These are phyloP conservation scores for Gossypium anomalum DNA, from an alignment of 345 rosid genomes.

Conservation along the genomic window DNA sequence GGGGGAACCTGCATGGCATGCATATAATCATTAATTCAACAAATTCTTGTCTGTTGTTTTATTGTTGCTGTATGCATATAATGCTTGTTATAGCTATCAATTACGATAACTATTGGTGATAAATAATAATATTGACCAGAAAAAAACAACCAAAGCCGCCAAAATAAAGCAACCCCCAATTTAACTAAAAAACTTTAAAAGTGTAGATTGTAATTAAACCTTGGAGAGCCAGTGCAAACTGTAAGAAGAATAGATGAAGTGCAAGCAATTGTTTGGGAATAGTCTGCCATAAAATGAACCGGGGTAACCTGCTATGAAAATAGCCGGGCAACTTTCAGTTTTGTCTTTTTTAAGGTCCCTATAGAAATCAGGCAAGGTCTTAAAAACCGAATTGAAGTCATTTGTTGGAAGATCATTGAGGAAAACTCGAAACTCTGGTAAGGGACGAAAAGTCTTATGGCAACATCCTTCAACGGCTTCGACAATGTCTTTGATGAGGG, in stretches of 20 bases:
- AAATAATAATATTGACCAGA: not conserved
- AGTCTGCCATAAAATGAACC: slow-evolving; percentile 88
- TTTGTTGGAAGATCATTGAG: slow-evolving; percentile 60
- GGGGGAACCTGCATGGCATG: slow-evolving; percentile 53
- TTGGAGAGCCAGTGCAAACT: slow-evolving; percentile 93
- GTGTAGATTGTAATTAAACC: slow-evolving; percentile 28
- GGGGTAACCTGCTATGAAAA: slow-evolving; percentile 56
- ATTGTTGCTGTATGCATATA: too few relatives aligned
- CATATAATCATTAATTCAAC: not conserved
- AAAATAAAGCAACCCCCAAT: too few relatives aligned
- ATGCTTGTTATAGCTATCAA: not conserved
- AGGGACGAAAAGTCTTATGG: slow-evolving; percentile 19
- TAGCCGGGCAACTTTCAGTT: slow-evolving; percentile 21
- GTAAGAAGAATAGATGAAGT: slow-evolving; percentile 67
- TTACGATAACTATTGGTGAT: too few relatives aligned
- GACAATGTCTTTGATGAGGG: slow-evolving; percentile 45
- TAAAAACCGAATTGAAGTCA: slow-evolving; percentile 62
- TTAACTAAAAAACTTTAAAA: too few relatives aligned
- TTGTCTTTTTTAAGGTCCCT: slow-evolving; percentile 29
- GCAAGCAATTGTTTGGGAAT: slow-evolving; percentile 59
- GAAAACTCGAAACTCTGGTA: slow-evolving; percentile 42
- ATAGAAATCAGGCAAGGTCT: slow-evolving; percentile 48
- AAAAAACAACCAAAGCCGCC: not conserved
- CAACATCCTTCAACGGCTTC: slow-evolving; percentile 33
- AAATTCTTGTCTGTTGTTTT: not conserved